phyloP scores from a whole-genome alignment of 495 filamentous ascomycete genomes.

The Margaritispora aquatica region DNA sequence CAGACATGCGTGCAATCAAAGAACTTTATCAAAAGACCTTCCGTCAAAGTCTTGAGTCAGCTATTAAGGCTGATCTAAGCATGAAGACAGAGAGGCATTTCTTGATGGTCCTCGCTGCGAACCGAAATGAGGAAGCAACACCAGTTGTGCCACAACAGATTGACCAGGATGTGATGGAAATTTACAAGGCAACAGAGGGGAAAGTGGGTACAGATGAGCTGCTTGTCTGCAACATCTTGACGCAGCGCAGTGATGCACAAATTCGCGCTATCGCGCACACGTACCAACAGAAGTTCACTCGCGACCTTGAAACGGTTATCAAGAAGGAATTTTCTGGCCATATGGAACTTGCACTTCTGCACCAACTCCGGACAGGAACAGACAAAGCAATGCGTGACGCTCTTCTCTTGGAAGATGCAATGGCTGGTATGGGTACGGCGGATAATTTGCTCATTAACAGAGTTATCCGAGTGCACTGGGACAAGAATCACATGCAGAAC shows the following conservation, averaged over 20 bases:
- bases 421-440: slow-evolving; percentile 83
- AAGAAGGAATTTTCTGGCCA: slow-evolving; percentile 82
- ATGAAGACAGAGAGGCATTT: slow-evolving; percentile 81
- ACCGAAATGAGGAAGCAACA: slow-evolving; percentile 65
- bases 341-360: slow-evolving; percentile 80
- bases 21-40: slow-evolving; percentile 61
- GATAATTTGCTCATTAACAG: slow-evolving; percentile 71
- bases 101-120: slow-evolving; percentile 64
- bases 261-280: slow-evolving; percentile 69
- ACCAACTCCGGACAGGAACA: slow-evolving; percentile 66
- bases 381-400: slow-evolving; percentile 84
- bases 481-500: slow-evolving; percentile 59
- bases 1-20: slow-evolving; percentile 79
- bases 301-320: slow-evolving; percentile 63
- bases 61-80: slow-evolving; percentile 71
- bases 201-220: slow-evolving; percentile 67
- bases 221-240: slow-evolving; percentile 70
- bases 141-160: slow-evolving; percentile 64
- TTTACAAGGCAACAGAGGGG: slow-evolving; percentile 68
- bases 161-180: slow-evolving; percentile 61
- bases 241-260: slow-evolving; percentile 66
- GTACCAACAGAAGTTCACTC: slow-evolving; percentile 61
- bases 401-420: slow-evolving; percentile 69
- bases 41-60: slow-evolving; percentile 52
- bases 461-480: slow-evolving; percentile 75